Base-by-base conservation (phyloP, 805 yeast genomes). In the Metschnikowia similis region DNA sequence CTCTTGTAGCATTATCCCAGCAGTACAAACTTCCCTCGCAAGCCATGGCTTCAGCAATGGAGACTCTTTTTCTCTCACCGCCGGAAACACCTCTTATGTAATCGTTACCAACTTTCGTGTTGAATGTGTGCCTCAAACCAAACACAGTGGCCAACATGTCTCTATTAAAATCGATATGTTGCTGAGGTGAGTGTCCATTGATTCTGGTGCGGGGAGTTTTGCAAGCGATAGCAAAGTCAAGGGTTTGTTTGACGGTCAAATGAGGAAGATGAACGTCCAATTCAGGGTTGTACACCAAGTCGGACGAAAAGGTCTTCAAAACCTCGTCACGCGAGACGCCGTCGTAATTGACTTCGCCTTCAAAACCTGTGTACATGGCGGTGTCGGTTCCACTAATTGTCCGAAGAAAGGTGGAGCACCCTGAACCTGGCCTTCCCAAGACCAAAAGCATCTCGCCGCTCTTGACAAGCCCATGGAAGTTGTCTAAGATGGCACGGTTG, bases 221-320 rank as follows among this genome's bases (percentile, higher is more conserved):
- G 62, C 84, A 77, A 46, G 81, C 83, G 48, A 85, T 74, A 3
- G 91, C 91, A 63, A 86, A 87, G 52, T 74, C 72, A 50, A 87
- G 69, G 9, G 94, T 87, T 63, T 86, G 84, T 48, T 83, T 81
- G 35, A 86, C 92, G 1, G 89, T 85, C 55, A 86, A 71, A 56
- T 83, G 84, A 9, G 94, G 92, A 70, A 85, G 84, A 65, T 86
- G 94, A 51, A 77, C 78, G 62, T 86, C 94, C 50, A 83, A 68
- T 65, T 80, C 84, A 34, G 83, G 83, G 57, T 79, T 79, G 62
- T 81, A 81, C 40, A 81, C 68, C 43, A 81, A 66, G 56, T 80
- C 87, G 30, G 81, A 75, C 56, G 79, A 79, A 69, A 73, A 85
- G 35, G 71, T 63, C 52, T 74, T 65, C 69, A 83, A 70, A 84